Evolutionary conservation across 495 filamentous ascomycete species (phyloP), one percentile per base, ranked within the genome.

Genomic region (Talaromyces adpressus): DNA sequence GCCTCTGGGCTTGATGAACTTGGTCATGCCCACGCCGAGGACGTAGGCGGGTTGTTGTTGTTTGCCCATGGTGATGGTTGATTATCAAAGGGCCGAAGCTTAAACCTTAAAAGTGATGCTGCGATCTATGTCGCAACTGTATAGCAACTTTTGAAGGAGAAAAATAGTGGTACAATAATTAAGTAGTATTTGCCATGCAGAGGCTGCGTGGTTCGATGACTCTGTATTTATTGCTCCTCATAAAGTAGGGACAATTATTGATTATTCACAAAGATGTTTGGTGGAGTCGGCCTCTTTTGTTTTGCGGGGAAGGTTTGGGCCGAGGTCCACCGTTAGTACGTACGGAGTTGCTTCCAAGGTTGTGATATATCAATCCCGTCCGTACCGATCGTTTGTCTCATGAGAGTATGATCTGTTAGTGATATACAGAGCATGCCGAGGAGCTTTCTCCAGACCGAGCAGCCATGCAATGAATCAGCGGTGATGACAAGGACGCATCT

Each of bases 1-100:
- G 70, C 92, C 92, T 23, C 93, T 85, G 3, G 94, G 94, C 81
- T 98, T 98, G 83, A 97, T 91, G 84, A 98, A 98, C 76, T 95
- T 95, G 78, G 94, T 98, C 88, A 98, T 93, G 75, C 93, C 93
- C 67, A 98, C 93, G 77, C 93, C 93, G 36, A 98, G 85, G 72
- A 98, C 91, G 80, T 97, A 98, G 81, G 84, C 83, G 64, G 83
- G 84, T 56, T 56, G 52, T 6, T 6, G n/a, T 69, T 80, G 83
- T 65, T 81, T 82, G 56, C 72, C 78, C 82, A 85, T 85, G 61
- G 22, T 65, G 58, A 27, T 62, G 18, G 41, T 12, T 14, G 23
- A 62, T 61, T 41, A 41, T 41, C 27, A 27, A 25, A 27, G 27
- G 27, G 27, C 5, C 25, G 25, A 27, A 27, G 1, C 27, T 27